Conservation (phyloP, 805 yeast genomes). For the Starmerella floris region DNA sequence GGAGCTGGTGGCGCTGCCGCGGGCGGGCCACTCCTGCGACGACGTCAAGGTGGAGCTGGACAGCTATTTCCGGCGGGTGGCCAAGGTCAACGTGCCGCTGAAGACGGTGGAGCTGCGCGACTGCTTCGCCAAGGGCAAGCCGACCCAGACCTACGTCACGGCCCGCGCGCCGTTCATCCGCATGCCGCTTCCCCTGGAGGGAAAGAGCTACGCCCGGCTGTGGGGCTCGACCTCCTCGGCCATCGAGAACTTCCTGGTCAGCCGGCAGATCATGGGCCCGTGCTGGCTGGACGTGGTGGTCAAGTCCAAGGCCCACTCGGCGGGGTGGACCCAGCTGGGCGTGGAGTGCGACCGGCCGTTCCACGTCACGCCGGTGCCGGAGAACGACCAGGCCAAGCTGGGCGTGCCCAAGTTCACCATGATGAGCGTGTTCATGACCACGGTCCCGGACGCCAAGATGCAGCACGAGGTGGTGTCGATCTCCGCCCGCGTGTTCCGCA, state of each 20-base stretch:
- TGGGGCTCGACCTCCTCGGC: constrained; percentile 64
- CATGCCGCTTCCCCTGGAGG: constrained; percentile 30
- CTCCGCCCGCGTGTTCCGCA: constrained; percentile 56
- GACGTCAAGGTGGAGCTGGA: constrained; percentile 71
- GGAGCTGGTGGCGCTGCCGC: constrained; percentile 68
- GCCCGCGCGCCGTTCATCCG: constrained; percentile 53
- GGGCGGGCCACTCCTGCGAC: constrained; percentile 29
- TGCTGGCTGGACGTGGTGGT: constrained; percentile 78
- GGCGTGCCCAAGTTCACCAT: constrained; percentile 57
- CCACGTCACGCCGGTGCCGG: constrained; percentile 33
- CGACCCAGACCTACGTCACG: constrained; percentile 54
- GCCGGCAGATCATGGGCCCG: constrained; percentile 86
- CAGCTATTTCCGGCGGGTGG: constrained; percentile 50
- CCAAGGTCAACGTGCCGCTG: constrained; percentile 48
- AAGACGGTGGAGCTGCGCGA: constrained; percentile 65
- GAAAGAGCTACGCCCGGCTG: constrained; percentile 62
- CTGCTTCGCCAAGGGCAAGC: constrained; percentile 46
- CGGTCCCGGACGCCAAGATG: constrained; percentile 57
- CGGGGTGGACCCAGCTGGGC: constrained; percentile 67
- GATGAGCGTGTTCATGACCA: constrained; percentile 65
- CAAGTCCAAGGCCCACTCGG: constrained; percentile 46
- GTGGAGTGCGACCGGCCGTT: constrained; percentile 35
- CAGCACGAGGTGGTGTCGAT: constrained; percentile 81
- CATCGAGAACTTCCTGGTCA: constrained; percentile 77
- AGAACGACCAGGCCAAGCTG: constrained; percentile 17